Evolutionary conservation across 2,329 filamentous ascomycete genomes (phyloP), one percentile per base, ranked within the genome.

Genomic region (Thelonectria blattea): DNA sequence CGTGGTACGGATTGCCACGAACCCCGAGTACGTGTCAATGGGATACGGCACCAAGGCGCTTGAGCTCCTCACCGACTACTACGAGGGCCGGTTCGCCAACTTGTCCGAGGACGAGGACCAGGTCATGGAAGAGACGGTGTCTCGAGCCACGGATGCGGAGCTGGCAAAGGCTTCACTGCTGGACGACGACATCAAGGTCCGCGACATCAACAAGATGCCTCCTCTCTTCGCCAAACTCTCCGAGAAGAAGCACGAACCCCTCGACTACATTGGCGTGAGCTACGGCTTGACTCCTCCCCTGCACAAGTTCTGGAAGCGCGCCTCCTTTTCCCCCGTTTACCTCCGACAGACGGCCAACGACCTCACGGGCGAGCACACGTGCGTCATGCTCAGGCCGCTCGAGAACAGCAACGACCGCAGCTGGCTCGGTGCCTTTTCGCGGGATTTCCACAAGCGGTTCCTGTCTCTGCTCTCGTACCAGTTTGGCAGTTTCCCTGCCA

Each of bases 241-340:
- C 0, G 93, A 99, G 77, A 88, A 91, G 65, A 88, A 88, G 58
- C 90, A 95, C 0, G 89, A 91, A 46, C 80, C 80, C 6, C 86
- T 99, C 7, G 95, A 99, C 77, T 99, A 98, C 72, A 78, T 99
- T 15, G 95, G 96, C 73, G 96, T 99, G 51, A 96, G 92, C 71
- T 99, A 96, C 74, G 96, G 95, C 54, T 82, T 99, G 58, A 99
- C 95, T 0, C 83, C 88, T 41, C 84, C 87, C 14, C 86, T 99
- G 14, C 95, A 97, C 80, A 96, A 92, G 73, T 99, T 99, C 82
- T 99, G 95, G 95, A 97, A 97, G 78, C 90, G 91, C 37, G 87
- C 90, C 15, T 83, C 83, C 1, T 99, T 97, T 74, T 87, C 88
- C 2, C 95, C 95, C 0, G 92, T 99, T 1, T 99, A 99, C 72